Conservation (phyloP, 2,329 filamentous ascomycete genomes). For the Massarina eburnea region DNA sequence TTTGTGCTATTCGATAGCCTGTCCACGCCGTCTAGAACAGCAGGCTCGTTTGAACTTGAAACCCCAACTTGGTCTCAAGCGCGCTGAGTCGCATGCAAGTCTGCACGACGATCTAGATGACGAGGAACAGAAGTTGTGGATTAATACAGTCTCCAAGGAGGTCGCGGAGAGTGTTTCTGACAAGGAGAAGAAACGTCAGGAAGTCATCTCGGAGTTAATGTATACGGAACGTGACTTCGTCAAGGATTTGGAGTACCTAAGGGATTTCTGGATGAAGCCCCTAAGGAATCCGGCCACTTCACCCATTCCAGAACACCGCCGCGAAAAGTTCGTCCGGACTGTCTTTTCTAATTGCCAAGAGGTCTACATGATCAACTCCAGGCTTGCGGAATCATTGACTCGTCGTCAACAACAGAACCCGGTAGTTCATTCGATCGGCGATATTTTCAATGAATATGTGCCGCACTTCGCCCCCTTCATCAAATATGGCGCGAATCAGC, state of each 20-base stretch:
- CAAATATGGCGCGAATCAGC: constrained; percentile 89
- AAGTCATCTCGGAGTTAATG: constrained; percentile 97
- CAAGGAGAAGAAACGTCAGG: constrained; percentile 93
- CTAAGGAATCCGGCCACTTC: constrained; percentile 70
- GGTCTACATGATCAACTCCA: constrained; percentile 87
- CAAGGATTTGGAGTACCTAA: constrained; percentile 95
- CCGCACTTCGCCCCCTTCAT: constrained; percentile 96
- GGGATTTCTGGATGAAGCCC: constrained; percentile 98
- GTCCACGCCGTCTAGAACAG: constrained; percentile 88
- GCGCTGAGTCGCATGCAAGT: constrained; percentile 68
- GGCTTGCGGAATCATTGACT: constrained; percentile 84
- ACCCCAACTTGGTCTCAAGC: constrained; percentile 81
- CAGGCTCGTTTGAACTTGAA: constrained; percentile 93
- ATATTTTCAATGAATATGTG: constrained; percentile 91
- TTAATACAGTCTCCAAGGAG: constrained; percentile 96
- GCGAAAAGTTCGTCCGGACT: constrained; percentile 87
- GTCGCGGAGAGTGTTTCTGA: constrained; percentile 87
- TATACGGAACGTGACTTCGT: constrained; percentile 99
- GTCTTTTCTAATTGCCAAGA: constrained; percentile 97
- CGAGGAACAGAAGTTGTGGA: constrained; percentile 99
- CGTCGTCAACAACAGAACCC: constrained; percentile 86
- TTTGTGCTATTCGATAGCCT: constrained; percentile 97
- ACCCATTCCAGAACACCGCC: constrained; percentile 82
- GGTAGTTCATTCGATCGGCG: constrained; percentile 85
- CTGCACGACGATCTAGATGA: constrained; percentile 81